These are phyloP conservation scores for Yamadazyma insecticola DNA, from an alignment of 805 yeast species.

Conservation along the genomic window DNA sequence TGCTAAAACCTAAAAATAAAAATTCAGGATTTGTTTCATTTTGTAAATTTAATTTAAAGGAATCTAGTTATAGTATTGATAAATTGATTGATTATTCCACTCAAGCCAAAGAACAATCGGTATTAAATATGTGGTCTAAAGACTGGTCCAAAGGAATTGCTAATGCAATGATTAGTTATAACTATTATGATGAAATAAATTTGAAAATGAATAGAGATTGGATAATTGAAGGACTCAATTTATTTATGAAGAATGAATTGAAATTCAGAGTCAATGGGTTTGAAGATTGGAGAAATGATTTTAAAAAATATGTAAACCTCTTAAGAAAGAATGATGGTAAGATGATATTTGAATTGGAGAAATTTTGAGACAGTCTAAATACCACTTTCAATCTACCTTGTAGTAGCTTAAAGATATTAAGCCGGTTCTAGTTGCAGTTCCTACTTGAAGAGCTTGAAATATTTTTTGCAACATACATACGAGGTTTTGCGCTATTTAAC, in stretches of 20 bases:
- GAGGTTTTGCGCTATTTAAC: too few relatives aligned
- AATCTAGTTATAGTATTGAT: conserved; percentile 33
- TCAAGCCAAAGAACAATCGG: conserved; percentile 12
- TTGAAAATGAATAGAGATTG: conserved; percentile 24
- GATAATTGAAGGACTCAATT: conserved; percentile 29
- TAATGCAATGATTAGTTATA: conserved; percentile 25
- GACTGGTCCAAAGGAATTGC: conserved; percentile 31
- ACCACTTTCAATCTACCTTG: too few relatives aligned
- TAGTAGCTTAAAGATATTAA: not conserved
- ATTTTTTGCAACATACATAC: too few relatives aligned
- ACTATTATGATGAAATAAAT: conserved; percentile 30
- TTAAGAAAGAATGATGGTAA: conserved; percentile 28
- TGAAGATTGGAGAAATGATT: conserved; percentile 36
- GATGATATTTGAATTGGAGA: conserved; percentile 33
- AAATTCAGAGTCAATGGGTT: conserved; percentile 26
- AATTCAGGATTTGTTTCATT: conserved; percentile 31
- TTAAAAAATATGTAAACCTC: conserved; percentile 20
- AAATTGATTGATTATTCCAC: conserved; percentile 16
- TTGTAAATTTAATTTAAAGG: conserved; percentile 25
- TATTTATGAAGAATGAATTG: conserved; percentile 22
- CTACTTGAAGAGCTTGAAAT: too few relatives aligned
- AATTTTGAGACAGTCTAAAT: conserved; percentile 17
- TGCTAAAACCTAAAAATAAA: conserved; percentile 33
- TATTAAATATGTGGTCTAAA: conserved; percentile 30
- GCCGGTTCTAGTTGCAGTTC: too few relatives aligned